Evolutionary conservation across 2,329 filamentous ascomycete species (phyloP), one percentile per base, ranked within the genome.

Genomic region (Bretziella fagacearum): DNA sequence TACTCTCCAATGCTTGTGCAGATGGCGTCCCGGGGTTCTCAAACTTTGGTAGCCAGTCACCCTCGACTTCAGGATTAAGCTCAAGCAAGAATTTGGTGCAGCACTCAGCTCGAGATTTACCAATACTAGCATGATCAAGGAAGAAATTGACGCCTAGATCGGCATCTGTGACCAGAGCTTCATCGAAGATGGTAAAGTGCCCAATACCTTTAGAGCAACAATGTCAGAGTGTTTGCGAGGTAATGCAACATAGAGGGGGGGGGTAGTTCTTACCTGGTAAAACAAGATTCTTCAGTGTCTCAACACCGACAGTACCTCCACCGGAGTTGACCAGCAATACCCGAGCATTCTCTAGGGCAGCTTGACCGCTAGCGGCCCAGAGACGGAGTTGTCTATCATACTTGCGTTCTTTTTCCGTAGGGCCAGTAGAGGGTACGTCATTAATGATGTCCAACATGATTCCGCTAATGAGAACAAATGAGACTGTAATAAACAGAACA

Each of bases 101-200:
- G 58, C 82, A 79, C 59, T 85, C 73, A 1, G 89, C 84, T 54
- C 91, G 77, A 22, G 77, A 77, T 56, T 78, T 79, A 46, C 86
- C 87, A 30, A 93, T 60, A 53, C 77, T 81, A 42, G 70, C 67
- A 55, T 91, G 77, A 52, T 94, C 84, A 0, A 98, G 69, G 57
- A 98, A 98, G 70, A 98, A 98, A 64, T 98, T 98, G 52, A 95
- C 81, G 3, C 93, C 91, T 33, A 98, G 67, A 57, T 98, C 91
- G 35, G 77, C 70, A 54, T 93, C 80, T 1, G 67, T 69, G n/a
- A 98, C 87, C 2, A 71, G 61, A 1, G 77, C 74, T 5, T 81
- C 77, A 57, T 98, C 91, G 45, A 82, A 80, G 52, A 98, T 93
- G 1, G 84, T 93, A 60, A 95, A 98, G 22, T 77, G 75, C 6